These are phyloP conservation scores for Trichoderma hamatum DNA, from an alignment of 2,329 filamentous ascomycete genomes.

Conservation along the genomic window DNA sequence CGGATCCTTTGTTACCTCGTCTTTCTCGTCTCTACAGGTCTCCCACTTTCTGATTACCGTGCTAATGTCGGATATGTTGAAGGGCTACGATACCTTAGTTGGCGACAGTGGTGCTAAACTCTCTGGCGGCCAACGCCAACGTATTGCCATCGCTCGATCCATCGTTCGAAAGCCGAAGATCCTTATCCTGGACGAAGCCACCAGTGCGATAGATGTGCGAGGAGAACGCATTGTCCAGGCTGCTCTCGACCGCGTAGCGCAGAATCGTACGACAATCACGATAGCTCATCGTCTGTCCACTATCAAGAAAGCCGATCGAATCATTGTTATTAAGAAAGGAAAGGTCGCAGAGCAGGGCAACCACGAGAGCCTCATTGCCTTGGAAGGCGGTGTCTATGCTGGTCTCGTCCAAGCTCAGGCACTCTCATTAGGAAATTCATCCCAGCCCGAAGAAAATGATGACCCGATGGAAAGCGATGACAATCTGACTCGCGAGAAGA, in stretches of 20 bases:
- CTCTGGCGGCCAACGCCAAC: conserved; percentile 83
- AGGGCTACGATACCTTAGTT: conserved; percentile 73
- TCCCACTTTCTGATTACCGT: not conserved
- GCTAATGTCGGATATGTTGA: not conserved
- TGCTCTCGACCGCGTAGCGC: conserved; percentile 63
- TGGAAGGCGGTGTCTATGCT: conserved; percentile 65
- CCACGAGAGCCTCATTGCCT: conserved; percentile 69
- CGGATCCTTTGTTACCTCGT: conserved; percentile 22
- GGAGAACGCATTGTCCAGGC: conserved; percentile 65
- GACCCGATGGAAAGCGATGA: conserved; percentile 42
- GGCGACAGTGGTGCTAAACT: conserved; percentile 78
- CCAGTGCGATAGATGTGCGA: conserved; percentile 63
- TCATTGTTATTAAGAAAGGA: conserved; percentile 75
- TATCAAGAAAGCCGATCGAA: conserved; percentile 76
- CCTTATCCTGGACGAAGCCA: conserved; percentile 77
- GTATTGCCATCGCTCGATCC: conserved; percentile 75
- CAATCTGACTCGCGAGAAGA: conserved; percentile 50
- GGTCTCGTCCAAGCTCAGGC: conserved; percentile 67
- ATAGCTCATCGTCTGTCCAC: conserved; percentile 77
- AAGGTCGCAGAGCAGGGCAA: conserved; percentile 73
- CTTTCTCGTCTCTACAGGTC: not conserved
- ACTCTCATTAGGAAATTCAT: conserved; percentile 55
- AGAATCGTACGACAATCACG: conserved; percentile 69
- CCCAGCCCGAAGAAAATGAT: conserved; percentile 43
- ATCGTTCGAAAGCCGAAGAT: conserved; percentile 73